Evolutionary conservation across 2,329 filamentous ascomycete species (phyloP).

Genomic region (Arthrinium phaeospermum): DNA sequence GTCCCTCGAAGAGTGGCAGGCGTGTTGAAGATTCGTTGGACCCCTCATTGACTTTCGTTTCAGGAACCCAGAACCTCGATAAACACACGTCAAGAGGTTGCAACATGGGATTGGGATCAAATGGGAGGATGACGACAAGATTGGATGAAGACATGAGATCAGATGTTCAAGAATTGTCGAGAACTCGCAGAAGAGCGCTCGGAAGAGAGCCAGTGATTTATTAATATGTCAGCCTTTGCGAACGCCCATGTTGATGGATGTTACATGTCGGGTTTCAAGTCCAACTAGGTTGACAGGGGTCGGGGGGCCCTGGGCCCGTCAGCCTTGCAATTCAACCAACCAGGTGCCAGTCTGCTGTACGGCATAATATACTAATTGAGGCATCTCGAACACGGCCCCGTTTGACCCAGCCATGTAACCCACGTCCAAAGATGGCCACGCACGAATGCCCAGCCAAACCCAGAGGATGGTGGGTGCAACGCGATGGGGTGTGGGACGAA

Average conservation of each 20-base stretch:
- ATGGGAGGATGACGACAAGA: background rate
- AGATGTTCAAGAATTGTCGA: background rate
- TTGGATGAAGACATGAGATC: background rate
- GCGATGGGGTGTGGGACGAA: slow-evolving; percentile 14
- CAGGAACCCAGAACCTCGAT: background rate
- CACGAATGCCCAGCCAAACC: slow-evolving; percentile 9
- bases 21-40: background rate
- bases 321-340: slow-evolving; percentile 20
- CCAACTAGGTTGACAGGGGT: slow-evolving; percentile 20
- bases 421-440: slow-evolving; percentile 18
- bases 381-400: slow-evolving; percentile 24
- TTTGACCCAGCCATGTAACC: slow-evolving; percentile 17
- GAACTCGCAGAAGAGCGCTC: background rate
- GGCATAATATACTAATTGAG: slow-evolving; percentile 15
- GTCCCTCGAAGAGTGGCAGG: background rate
- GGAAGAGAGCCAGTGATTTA: background rate
- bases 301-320: slow-evolving; percentile 18
- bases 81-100: slow-evolving; percentile 16
- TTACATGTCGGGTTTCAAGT: slow-evolving; percentile 19
- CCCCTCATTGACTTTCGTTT: background rate
- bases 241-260: slow-evolving; percentile 19
- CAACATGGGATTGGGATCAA: background rate
- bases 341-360: background rate
- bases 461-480: background rate
- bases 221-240: slow-evolving; percentile 9